phyloP scores from a whole-genome alignment of 2,329 filamentous ascomycete genomes.

The Apiospora aurea region DNA sequence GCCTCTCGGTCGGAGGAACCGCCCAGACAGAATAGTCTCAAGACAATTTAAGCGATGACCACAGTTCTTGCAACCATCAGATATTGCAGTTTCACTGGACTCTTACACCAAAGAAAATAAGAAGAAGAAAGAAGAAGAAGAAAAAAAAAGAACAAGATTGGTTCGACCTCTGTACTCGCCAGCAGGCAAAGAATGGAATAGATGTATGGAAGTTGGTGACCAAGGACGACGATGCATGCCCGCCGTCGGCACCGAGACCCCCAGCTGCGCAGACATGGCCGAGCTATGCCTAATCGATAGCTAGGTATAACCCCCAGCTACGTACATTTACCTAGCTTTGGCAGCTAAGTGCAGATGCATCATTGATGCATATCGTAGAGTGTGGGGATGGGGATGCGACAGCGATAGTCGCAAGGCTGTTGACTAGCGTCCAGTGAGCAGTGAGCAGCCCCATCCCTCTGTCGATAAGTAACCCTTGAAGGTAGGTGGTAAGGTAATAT shows the following conservation, averaged over 20 bases:
- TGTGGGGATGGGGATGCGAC: slow-evolving; percentile 16
- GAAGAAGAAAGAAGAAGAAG: not conserved
- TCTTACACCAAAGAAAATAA: not conserved
- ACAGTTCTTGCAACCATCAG: not conserved
- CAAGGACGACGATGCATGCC: not conserved
- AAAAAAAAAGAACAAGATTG: not conserved
- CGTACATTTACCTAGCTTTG: not conserved
- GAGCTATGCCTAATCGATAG: slow-evolving; percentile 3
- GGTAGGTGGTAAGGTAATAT: not conserved
- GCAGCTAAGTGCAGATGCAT: not conserved
- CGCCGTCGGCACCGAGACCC: too few species aligned
- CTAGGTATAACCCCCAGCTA: not conserved
- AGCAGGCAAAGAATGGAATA: not conserved
- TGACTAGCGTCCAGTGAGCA: not conserved
- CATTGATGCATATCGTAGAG: slow-evolving; percentile 1
- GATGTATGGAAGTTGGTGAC: not conserved
- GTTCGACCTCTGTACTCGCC: not conserved
- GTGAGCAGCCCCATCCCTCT: slow-evolving; percentile 1
- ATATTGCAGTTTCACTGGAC: not conserved
- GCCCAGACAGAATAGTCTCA: not conserved
- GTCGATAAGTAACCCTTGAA: not conserved
- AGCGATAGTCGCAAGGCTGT: slow-evolving; percentile 21
- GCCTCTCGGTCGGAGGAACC: not conserved
- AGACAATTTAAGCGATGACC: not conserved
- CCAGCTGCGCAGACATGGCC: too few species aligned